Percentiles rank a stretch among this genome's conserved stretches.
Evolutionary conservation across 83 land plant genomes (phyloP).

Genomic region (Thuja plicata): DNA sequence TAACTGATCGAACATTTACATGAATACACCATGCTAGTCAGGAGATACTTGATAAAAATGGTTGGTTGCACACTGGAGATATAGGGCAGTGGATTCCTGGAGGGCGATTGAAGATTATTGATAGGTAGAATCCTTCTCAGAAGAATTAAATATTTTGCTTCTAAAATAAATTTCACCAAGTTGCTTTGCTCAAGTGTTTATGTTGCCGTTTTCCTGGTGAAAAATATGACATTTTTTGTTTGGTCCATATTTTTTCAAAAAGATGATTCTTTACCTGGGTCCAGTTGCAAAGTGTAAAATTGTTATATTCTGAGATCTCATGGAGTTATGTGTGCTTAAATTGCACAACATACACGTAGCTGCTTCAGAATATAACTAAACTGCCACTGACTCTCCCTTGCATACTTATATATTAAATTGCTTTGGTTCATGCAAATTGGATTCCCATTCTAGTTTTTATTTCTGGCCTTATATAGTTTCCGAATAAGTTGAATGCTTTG

Average conservation of each 20-base stretch:
- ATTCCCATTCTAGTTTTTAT: background rate
- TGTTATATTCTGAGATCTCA: background rate
- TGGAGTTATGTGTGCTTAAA: background rate
- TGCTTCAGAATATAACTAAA: conserved; percentile 1
- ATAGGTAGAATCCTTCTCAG: conserved; percentile 48
- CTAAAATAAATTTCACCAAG: background rate
- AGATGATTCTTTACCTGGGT: background rate
- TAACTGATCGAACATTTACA: background rate
- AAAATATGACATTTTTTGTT: background rate
- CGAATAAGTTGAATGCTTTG: background rate
- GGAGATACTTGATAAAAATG: conserved; percentile 88
- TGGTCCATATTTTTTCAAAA: background rate
- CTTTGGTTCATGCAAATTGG: background rate
- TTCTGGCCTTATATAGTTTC: background rate
- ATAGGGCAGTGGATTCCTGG: conserved; percentile 92
- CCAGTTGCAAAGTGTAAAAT: background rate
- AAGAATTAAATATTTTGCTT: background rate
- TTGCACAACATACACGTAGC: background rate
- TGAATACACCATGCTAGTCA: conserved; percentile 36
- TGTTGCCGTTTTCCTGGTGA: background rate
- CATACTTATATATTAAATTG: background rate
- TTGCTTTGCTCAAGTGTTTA: background rate
- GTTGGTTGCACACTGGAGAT: conserved; percentile 99
- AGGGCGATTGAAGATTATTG: conserved; percentile 94
- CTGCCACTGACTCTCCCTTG: background rate